These are phyloP conservation scores for Xerocomus spinulosus DNA, from an alignment of 768 basidiomycete species.

Conservation along the genomic window DNA sequence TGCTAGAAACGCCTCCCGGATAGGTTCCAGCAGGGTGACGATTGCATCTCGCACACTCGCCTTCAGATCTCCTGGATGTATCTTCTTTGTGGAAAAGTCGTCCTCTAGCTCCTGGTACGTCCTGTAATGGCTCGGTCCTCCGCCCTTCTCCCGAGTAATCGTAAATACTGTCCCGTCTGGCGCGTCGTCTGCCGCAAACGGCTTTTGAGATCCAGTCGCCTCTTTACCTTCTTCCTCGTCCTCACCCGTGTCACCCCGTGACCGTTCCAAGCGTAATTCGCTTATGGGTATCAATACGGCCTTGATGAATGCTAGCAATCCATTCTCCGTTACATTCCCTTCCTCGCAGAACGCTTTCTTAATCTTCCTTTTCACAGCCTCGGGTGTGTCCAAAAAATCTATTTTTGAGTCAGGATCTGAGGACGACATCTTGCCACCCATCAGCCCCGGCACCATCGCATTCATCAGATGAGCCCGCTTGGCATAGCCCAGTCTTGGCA, in stretches of 20 bases:
- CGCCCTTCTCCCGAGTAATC: constrained; percentile 73
- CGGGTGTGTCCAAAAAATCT: constrained; percentile 89
- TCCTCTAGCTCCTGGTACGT: constrained; percentile 61
- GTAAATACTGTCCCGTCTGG: constrained; percentile 81
- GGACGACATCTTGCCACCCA: constrained; percentile 96
- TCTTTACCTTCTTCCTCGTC: constrained; percentile 44
- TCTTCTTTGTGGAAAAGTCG: constrained; percentile 68
- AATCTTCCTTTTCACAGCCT: constrained; percentile 82
- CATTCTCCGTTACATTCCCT: constrained; percentile 85
- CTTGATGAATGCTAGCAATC: constrained; percentile 77
- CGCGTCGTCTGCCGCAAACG: constrained; percentile 65
- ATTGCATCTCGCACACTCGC: constrained; percentile 68
- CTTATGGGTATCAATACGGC: constrained; percentile 88
- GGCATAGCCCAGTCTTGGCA: constrained; percentile 86
- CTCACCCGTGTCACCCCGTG: constrained; percentile 40
- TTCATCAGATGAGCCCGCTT: constrained; percentile 99
- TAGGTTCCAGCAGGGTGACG: constrained; percentile 69
- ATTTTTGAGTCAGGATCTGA: constrained; percentile 98
- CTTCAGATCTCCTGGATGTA: constrained; percentile 94
- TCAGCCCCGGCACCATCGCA: constrained; percentile 91
- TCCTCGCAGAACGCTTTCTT: constrained; percentile 93
- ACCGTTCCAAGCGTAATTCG: constrained; percentile 62
- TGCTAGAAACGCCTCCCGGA: constrained; percentile 70
- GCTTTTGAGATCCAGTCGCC: constrained; percentile 46
- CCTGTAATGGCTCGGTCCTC: constrained; percentile 64